Evolutionary conservation across 2,329 filamentous ascomycete species (phyloP), one percentile per base, ranked within the genome.

Genomic region (Didymella sp.): DNA sequence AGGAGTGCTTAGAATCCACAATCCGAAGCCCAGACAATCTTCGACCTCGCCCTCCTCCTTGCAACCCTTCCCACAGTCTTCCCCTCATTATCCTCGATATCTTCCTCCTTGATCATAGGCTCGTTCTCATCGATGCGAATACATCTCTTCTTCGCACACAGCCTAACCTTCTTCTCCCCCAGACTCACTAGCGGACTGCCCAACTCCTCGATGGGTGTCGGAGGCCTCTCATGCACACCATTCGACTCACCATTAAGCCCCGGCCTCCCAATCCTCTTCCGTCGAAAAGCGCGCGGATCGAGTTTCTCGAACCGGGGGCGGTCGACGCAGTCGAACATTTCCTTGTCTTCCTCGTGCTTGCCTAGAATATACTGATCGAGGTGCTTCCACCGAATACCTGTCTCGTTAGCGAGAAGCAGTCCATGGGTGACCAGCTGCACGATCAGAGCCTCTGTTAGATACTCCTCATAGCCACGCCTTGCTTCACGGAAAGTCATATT

Each of bases 401-500:
- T 25, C 11, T 45, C 24, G 13, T 45, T 45, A 3, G 24, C 49
- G 1, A 52, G 13, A 0, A 52, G 22, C 3, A 45, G 22, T 11
- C 49, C 41, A 12, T 30, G 27, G 6, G 30, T 52, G 5, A 52
- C 25, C 1, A 52, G 49, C 2, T 45, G 24, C 19, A 13, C 22
- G 24, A 45, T 52, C 1, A 52, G 49, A 1, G 41, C 11, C 24
- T 52, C 40, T 2, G 44, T 27, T 3, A 47, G 44, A 24, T 41
- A 22, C 12, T 30, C 13, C 9, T 6, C 8, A 13, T 25, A 41
- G 2, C 50, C 25, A 11, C 33, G 42, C 2, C 33, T 33, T 3
- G 42, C 50, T 33, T 52, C 50, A 25, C 50, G 50, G 33, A 33
- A 52, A 33, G 19, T 11, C 2, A 27, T 25, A n/a, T 33, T 25